Base-by-base conservation (phyloP, 805 yeast species). In the Candida golubevii region DNA sequence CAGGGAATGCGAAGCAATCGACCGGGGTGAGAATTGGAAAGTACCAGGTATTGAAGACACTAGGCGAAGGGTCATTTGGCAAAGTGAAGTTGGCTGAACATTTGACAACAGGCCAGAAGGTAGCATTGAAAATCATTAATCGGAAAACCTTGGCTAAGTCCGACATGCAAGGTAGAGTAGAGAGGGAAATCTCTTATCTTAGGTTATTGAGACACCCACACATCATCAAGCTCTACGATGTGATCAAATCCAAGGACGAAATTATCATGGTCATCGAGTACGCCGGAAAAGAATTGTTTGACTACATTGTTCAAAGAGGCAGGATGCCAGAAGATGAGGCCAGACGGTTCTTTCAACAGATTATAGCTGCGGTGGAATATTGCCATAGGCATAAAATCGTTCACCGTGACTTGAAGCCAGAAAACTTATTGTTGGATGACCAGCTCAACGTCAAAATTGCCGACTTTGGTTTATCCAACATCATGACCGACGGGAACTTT, bases 401-500 rank as follows among this genome's bases (percentile, higher is more conserved):
- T 35, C 98, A 90, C 62, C 76, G 99, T 57, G 99, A 93, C 69
- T 77, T 93, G 63, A 93, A 93, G 64, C 99, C 99, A 0, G 99
- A 93, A 63, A 90, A 90, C 62, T 71, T 90, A 63, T 72, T 90
- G 48, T 71, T 90, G 51, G 97, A 91, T 63, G 97, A 90, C 56
- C 82, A 87, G 49, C 69, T 89, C 56, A 89, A 91, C 61, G 96
- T 90, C 42, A 90, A 91, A 65, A 91, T 90, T 67, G 97, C 97
- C 8, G 98, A 90, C 71, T 90, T 90, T 58, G 98, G 98, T 7
- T 74, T 90, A 38, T 85, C 95, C 26, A 90, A 90, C 63, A 89
- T 90, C 54, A 90, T 90, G 98, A 91, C 97, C 13, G 98, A 90
- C 66, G 98, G 98, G 48, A 90, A 90, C 63, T 90, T 90, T 62